Evolutionary conservation across 2,329 filamentous ascomycete genomes (phyloP).

Genomic region (Cercospora nicotianae): DNA sequence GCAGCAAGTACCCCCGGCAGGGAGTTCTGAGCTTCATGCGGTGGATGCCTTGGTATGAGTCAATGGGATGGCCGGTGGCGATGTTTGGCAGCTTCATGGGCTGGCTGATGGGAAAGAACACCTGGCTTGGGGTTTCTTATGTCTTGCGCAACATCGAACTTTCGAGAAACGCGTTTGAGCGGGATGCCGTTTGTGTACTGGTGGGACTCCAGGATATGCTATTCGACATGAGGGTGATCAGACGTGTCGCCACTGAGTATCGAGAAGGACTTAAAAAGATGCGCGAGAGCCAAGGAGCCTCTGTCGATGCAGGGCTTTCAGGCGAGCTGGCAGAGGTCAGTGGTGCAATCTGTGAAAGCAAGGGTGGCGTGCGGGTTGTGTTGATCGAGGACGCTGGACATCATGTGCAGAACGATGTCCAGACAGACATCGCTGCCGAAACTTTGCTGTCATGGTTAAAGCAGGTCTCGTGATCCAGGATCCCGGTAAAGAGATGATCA

Average conservation of each 20-base stretch:
- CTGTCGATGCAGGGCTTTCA: not conserved
- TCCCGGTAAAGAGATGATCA: not conserved
- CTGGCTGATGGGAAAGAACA: conserved; percentile 20
- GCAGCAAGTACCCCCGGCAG: conserved; percentile 44
- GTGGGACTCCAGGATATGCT: conserved; percentile 46
- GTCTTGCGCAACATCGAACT: conserved; percentile 43
- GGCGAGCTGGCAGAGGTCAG: not conserved
- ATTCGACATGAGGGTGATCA: conserved; percentile 37
- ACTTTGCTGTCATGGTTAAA: conserved; percentile 6
- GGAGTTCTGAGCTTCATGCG: conserved; percentile 42
- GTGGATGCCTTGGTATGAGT: conserved; percentile 53
- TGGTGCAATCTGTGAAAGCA: conserved; percentile 38
- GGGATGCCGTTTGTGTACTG: conserved; percentile 44
- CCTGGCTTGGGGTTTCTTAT: conserved; percentile 35
- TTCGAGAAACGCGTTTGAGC: conserved; percentile 24
- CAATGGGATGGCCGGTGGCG: conserved; percentile 54
- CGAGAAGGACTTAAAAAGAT: not conserved
- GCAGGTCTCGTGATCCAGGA: conserved; percentile 2
- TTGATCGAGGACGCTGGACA: conserved; percentile 52
- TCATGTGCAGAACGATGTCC: conserved; percentile 56
- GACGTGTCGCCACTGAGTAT: not conserved
- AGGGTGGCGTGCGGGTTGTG: conserved; percentile 33
- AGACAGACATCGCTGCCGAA: conserved; percentile 50
- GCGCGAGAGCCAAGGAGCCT: not conserved
- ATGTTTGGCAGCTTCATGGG: conserved; percentile 49